Conservation (phyloP, 129 eudicot species). For the Flaveria bidentis region DNA sequence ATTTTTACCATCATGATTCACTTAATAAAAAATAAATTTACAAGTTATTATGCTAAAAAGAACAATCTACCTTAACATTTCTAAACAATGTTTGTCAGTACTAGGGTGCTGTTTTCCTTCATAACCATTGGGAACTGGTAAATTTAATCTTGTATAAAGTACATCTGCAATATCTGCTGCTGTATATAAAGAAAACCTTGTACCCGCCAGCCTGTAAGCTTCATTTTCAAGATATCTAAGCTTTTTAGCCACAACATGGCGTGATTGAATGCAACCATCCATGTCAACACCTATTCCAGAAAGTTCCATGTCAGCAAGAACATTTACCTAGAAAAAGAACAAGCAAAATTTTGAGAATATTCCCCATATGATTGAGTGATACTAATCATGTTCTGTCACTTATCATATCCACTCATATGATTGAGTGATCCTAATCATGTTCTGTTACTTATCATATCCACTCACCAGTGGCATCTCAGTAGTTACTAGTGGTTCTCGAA, state of each 20-base stretch:
- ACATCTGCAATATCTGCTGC: conserved; percentile 97
- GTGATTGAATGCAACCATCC: conserved; percentile 89
- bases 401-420: conserved; percentile 35
- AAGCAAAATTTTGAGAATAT: background rate
- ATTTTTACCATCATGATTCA: background rate
- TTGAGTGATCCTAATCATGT: background rate
- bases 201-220: conserved; percentile 83
- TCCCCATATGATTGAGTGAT: background rate
- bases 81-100: conserved; percentile 94
- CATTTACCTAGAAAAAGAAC: conserved; percentile 56
- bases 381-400: conserved; percentile 14
- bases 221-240: conserved; percentile 77
- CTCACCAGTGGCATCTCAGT: conserved; percentile 80
- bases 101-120: conserved; percentile 90
- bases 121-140: conserved; percentile 77
- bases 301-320: conserved; percentile 94
- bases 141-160: conserved; percentile 74
- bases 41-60: background rate
- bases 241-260: conserved; percentile 67
- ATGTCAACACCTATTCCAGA: conserved; percentile 94
- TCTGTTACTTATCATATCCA: conserved; percentile 29
- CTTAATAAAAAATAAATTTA: background rate
- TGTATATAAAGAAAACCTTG: conserved; percentile 73
- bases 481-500: conserved; percentile 58
- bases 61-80: conserved; percentile 60